phyloP scores from a whole-genome alignment of 805 yeast genomes.

The Metschnikowia shivogae region DNA sequence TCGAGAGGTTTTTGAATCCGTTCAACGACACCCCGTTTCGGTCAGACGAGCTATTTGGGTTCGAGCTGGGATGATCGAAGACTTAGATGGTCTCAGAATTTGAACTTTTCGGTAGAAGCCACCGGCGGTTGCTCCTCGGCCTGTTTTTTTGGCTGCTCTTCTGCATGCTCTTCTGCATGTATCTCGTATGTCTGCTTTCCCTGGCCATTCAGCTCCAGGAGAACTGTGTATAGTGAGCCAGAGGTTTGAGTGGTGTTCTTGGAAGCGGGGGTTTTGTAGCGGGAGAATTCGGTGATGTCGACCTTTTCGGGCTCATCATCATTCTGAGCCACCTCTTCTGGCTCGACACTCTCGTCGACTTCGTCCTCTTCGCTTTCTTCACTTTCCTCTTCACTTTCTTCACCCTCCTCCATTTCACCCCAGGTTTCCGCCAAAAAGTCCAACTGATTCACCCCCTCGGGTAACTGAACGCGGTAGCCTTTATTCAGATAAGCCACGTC shows the following conservation, averaged over 20 bases:
- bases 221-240: slow-evolving; percentile 11
- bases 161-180: background rate
- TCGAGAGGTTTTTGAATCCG: slow-evolving; percentile 27
- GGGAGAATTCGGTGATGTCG: slow-evolving; percentile 12
- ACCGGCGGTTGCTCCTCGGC: background rate
- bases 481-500: slow-evolving; percentile 34
- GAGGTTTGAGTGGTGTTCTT: background rate
- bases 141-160: background rate
- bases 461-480: slow-evolving; percentile 24
- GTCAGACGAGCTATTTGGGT: slow-evolving; percentile 1
- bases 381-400: slow-evolving; percentile 25
- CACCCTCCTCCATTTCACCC: slow-evolving; percentile 33
- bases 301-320: slow-evolving; percentile 14
- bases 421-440: slow-evolving; percentile 21
- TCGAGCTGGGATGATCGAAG: background rate
- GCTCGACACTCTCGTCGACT: background rate
- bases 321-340: slow-evolving; percentile 11
- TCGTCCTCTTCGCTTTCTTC: slow-evolving; percentile 12
- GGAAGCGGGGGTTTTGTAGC: background rate
- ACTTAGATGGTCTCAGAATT: slow-evolving; percentile 2
- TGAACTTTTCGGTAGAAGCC: slow-evolving; percentile 4
- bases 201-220: slow-evolving; percentile 11
- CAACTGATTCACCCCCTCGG: slow-evolving; percentile 11
- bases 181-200: slow-evolving; percentile 8
- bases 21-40: slow-evolving; percentile 16